Percentiles rank a stretch among this genome's conserved stretches.
These are phyloP conservation scores for Rhizophagus clarus DNA, from an alignment of 192 early-diverging fungal species.

Conservation along the genomic window DNA sequence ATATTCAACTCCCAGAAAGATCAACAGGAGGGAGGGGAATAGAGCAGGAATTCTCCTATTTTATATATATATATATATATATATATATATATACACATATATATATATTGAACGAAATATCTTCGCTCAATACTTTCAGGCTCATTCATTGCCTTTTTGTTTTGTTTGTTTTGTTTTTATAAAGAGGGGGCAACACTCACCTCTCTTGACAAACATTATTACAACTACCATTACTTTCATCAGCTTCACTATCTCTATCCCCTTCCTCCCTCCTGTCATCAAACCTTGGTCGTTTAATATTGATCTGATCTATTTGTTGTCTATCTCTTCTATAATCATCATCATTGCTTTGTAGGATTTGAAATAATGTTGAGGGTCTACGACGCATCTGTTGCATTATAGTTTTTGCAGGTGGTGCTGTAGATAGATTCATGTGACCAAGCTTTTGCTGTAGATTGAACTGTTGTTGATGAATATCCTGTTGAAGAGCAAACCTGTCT, in stretches of 20 bases:
- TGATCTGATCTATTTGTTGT: neutral
- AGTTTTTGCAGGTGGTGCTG: neutral
- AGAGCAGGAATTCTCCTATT: neutral
- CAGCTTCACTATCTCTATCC: slow-evolving; percentile 15
- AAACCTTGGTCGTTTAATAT: neutral
- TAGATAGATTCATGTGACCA: neutral
- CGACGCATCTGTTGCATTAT: neutral
- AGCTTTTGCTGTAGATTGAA: neutral
- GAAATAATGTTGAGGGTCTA: neutral
- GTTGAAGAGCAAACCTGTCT: neutral
- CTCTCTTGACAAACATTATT: slow-evolving; percentile 19
- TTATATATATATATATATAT: too few species aligned
- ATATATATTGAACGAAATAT: neutral
- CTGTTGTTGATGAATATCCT: neutral
- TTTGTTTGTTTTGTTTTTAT: neutral
- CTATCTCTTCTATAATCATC: slow-evolving; percentile 10
- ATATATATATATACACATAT: too few species aligned
- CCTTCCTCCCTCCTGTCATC: slow-evolving; percentile 18
- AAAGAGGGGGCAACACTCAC: slow-evolving; percentile 6
- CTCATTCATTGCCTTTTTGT: slow-evolving; percentile 8
- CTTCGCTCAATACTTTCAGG: neutral
- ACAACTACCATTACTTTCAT: slow-evolving; percentile 15
- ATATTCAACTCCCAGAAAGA: neutral
- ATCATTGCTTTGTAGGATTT: slow-evolving; percentile 4
- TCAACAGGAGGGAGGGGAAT: slow-evolving; percentile 17